phyloP scores from a whole-genome alignment of 306 rosid genomes.

The Abrus precatorius region DNA sequence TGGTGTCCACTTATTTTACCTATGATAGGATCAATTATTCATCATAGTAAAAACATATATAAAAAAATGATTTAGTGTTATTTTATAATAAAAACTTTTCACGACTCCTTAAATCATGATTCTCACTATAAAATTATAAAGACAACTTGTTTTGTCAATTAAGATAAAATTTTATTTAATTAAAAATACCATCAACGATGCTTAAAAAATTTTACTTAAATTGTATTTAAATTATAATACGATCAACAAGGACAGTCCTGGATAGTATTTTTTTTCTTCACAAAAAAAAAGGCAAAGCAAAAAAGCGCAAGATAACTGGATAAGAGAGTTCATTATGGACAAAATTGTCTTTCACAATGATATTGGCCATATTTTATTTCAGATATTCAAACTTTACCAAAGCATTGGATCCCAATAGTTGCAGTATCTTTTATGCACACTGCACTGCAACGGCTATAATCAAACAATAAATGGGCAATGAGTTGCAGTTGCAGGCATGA shows the following conservation, averaged over 20 bases:
- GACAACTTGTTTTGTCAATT: no score
- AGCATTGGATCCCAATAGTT: slow-evolving; percentile 56
- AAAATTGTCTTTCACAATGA: slow-evolving; percentile 39
- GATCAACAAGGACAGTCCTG: not conserved
- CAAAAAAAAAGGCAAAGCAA: not conserved
- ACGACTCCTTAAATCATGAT: no score
- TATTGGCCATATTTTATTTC: not conserved
- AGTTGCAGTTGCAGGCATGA: slow-evolving; percentile 52
- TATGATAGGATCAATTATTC: no score
- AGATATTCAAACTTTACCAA: slow-evolving; percentile 13
- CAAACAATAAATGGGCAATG: slow-evolving; percentile 42
- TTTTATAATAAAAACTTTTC: no score
- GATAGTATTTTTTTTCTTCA: not conserved
- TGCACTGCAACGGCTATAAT: slow-evolving; percentile 43
- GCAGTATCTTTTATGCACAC: slow-evolving; percentile 38
- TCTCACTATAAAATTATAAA: no score
- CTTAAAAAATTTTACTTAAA: no score
- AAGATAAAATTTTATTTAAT: no score
- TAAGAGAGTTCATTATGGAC: slow-evolving; percentile 6
- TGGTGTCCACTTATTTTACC: slow-evolving; percentile 37
- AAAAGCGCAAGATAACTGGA: not conserved
- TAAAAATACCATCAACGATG: no score
- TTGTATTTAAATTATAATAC: not conserved
- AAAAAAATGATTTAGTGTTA: no score
- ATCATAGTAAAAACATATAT: no score